Evolutionary conservation across 495 filamentous ascomycete genomes (phyloP), one percentile per base, ranked within the genome.

Genomic region (Aspergillus hancockii): DNA sequence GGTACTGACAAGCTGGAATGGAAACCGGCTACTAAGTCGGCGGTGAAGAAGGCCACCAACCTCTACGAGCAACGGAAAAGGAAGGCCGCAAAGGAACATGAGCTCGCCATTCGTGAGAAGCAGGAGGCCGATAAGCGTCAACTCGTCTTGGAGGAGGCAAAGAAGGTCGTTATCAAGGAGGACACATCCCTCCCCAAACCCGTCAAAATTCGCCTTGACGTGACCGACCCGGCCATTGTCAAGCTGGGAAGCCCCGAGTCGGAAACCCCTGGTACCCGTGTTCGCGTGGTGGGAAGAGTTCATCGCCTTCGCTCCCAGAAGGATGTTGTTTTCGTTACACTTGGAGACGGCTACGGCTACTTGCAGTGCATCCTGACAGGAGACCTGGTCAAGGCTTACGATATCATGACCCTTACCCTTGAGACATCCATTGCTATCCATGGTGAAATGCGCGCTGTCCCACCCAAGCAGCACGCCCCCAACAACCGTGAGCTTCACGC

Each of bases 401-500:
- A 98, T 73, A 90, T 91, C 52, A 74, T 96, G 64, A 90, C 88
- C 19, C 85, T 99, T 55, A 93, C 92, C 30, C 85, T 88, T 55
- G 95, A 93, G 72, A 96, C 93, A 21, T 92, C 92, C 32, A 86
- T 99, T 60, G 85, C 88, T 57, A 81, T 98, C 25, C 88, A 86
- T 63, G 94, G 94, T 63, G 90, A 97, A 79, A 89, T 99, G 86
- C 85, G 83, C 67, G 85, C 89, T 58, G 87, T 97, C 10, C 94
- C 89, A 2, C 80, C 82, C 28, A 91, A 89, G 61, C 83, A 88
- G 61, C 83, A 88, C 52, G 95, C 95, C 5, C 91, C 91, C 49
- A 87, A 91, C 72, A 78, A 88, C 81, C 90, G 96, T 52, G 94
- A 99, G 73, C 81, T 99, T 47, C 92, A 96, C 62, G 95, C 90